Conservation (phyloP, 2,329 filamentous ascomycete species). For the Sporothrix inflata region DNA sequence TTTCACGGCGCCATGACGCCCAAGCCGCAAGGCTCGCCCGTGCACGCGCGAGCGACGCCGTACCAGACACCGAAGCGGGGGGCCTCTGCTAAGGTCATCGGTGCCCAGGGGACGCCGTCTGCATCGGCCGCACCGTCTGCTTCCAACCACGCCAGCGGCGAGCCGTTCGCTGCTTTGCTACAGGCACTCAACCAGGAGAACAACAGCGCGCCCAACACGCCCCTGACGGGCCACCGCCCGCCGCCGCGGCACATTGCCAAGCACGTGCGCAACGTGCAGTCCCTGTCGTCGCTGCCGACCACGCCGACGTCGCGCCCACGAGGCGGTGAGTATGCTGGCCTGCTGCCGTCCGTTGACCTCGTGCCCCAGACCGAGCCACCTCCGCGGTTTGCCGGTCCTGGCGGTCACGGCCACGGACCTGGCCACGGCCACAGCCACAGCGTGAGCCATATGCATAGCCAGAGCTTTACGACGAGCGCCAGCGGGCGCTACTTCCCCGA, state of each 20-base stretch:
- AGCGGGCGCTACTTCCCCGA: constrained; percentile 47
- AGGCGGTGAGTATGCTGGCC: constrained; percentile 50
- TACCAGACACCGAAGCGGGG: constrained; percentile 53
- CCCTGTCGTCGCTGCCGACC: constrained; percentile 79
- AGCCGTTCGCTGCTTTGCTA: constrained; percentile 76
- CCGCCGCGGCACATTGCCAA: constrained; percentile 56
- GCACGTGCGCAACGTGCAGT: constrained; percentile 77
- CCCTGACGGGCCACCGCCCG: constrained; percentile 53
- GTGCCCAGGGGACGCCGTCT: constrained; percentile 30
- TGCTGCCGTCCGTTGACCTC: constrained; percentile 66
- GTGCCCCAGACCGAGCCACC: constrained; percentile 64
- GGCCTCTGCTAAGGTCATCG: constrained; percentile 35
- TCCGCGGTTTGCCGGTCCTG: constrained; percentile 33
- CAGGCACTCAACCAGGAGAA: constrained; percentile 80
- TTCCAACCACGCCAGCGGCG: constrained; percentile 49
- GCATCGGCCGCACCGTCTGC: not conserved
- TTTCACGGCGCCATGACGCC: constrained; percentile 67
- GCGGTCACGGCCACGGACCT: not conserved
- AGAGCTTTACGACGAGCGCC: constrained; percentile 25
- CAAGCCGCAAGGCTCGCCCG: constrained; percentile 49
- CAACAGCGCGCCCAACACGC: constrained; percentile 74
- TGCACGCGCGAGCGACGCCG: constrained; percentile 53
- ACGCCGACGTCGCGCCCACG: constrained; percentile 66
- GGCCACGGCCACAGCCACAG: constrained; percentile 22
- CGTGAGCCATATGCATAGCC: constrained; percentile 21